phyloP scores from a whole-genome alignment of 1,284 basidiomycete genomes.

The Ganoderma multipileum region DNA sequence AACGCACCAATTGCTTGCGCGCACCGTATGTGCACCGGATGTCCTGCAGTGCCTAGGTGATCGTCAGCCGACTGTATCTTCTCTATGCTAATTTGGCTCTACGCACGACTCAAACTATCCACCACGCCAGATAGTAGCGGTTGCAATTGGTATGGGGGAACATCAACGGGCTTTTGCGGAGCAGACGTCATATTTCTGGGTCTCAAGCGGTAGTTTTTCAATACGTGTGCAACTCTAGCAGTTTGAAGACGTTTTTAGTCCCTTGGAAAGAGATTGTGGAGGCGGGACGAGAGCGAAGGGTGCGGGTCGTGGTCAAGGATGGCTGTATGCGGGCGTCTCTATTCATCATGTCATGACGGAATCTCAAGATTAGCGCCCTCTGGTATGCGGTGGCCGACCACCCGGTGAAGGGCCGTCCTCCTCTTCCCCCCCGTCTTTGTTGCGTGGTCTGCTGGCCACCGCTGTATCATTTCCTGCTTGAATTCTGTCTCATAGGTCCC shows the following conservation, averaged over 20 bases:
- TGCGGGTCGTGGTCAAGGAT: neutral
- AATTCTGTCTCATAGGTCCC: conserved; percentile 4
- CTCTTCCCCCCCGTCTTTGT: neutral
- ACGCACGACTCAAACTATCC: conserved; percentile 35
- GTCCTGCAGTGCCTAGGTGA: conserved; percentile 25
- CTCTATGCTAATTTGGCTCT: neutral
- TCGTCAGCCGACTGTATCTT: neutral
- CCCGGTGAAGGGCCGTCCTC: neutral
- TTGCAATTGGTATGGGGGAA: conserved; percentile 68
- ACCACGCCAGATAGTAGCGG: conserved; percentile 54
- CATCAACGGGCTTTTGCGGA: conserved; percentile 47
- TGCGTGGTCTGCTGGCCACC: neutral
- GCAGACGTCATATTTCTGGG: conserved; percentile 34
- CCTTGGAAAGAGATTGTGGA: neutral
- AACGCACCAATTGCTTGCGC: conserved; percentile 45
- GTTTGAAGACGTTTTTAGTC: neutral
- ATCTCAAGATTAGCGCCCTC: neutral
- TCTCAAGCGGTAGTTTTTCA: neutral
- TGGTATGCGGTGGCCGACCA: no score
- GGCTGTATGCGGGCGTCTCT: neutral
- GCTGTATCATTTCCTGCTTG: neutral
- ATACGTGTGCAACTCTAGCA: neutral
- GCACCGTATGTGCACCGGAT: conserved; percentile 40
- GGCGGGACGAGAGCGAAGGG: neutral
- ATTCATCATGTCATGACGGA: neutral